Conservation (phyloP, 2,329 filamentous ascomycete species). For the Blumeriella jaapii region DNA sequence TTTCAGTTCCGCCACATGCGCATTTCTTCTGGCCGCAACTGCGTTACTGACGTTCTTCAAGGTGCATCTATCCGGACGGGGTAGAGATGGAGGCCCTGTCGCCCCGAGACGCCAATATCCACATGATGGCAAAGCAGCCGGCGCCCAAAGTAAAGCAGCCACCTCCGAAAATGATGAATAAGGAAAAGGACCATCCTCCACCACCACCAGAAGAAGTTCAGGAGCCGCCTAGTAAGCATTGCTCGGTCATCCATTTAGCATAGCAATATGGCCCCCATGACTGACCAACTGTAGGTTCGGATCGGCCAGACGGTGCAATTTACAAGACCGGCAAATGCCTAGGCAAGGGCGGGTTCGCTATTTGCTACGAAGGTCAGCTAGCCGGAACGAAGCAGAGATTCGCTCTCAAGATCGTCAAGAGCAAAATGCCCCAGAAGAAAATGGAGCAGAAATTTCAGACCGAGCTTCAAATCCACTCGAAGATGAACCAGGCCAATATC, state of each 20-base stretch:
- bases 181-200: conserved; percentile 54
- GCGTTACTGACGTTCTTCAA: not conserved
- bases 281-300: conserved; percentile 29
- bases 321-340: conserved; percentile 66
- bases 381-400: conserved; percentile 55
- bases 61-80: conserved; percentile 28
- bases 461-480: conserved; percentile 95
- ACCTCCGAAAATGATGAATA: conserved; percentile 33
- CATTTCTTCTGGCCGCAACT: not conserved
- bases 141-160: conserved; percentile 40
- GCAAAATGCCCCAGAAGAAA: conserved; percentile 63
- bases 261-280: not conserved
- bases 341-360: conserved; percentile 73
- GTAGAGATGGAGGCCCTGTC: conserved; percentile 52
- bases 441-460: conserved; percentile 77
- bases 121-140: conserved; percentile 34
- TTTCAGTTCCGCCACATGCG: not conserved
- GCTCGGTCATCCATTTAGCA: not conserved
- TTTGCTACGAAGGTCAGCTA: conserved; percentile 64
- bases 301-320: conserved; percentile 56
- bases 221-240: conserved; percentile 44
- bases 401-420: conserved; percentile 75
- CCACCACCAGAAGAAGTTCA: conserved; percentile 48
- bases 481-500: conserved; percentile 91
- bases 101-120: conserved; percentile 52